phyloP scores from a whole-genome alignment of 129 eudicot species.

The Helianthus annuus region DNA sequence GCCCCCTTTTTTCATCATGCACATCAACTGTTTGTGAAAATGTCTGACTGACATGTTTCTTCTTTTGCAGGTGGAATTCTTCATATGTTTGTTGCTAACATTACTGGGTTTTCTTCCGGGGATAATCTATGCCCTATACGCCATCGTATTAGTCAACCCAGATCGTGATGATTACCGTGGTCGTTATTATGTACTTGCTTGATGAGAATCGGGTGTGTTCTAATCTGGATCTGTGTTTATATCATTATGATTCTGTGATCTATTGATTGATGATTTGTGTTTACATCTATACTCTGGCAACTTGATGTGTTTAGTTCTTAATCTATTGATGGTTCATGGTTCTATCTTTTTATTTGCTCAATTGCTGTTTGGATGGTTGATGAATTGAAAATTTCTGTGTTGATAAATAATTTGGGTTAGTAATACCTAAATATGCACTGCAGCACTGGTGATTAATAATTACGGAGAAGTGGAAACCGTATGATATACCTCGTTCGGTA shows the following conservation, averaged over 20 bases:
- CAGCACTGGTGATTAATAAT: no score
- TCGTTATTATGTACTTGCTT: constrained; percentile 43
- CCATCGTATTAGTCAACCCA: constrained; percentile 50
- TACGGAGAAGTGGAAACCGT: no score
- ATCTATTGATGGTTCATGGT: constrained; percentile 11
- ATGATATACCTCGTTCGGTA: no score
- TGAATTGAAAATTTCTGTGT: background rate
- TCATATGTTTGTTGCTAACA: constrained; percentile 55
- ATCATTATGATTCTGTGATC: constrained; percentile 9
- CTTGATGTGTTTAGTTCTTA: constrained; percentile 14
- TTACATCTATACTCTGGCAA: constrained; percentile 11
- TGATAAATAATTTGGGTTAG: background rate
- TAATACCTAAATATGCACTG: background rate
- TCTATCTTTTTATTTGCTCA: background rate
- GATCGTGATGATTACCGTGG: constrained; percentile 40
- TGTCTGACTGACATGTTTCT: constrained; percentile 19
- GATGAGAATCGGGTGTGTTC: constrained; percentile 11
- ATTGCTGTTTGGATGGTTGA: background rate
- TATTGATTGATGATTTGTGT: constrained; percentile 16
- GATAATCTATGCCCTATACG: constrained; percentile 65
- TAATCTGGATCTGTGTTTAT: constrained; percentile 18
- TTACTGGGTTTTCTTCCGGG: constrained; percentile 67
- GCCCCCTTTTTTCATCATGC: constrained; percentile 22
- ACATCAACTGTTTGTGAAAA: constrained; percentile 26
- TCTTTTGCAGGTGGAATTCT: constrained; percentile 55